Conservation (phyloP, 768 basidiomycete species). For the Agaricus blazei region DNA sequence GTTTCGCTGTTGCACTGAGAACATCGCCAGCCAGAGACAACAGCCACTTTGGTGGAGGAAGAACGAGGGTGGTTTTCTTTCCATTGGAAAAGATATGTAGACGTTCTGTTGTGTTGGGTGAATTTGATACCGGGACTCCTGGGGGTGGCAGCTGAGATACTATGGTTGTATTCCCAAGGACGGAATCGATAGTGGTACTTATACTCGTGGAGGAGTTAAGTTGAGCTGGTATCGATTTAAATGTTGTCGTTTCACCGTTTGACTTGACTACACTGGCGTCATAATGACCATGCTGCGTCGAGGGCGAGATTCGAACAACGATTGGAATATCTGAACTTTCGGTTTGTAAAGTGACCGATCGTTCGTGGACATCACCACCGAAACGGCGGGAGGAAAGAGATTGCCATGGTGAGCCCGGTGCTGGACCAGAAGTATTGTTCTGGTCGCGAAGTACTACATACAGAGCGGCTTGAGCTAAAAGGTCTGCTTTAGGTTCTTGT, state of each 20-base stretch:
- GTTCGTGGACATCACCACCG: slow-evolving; percentile 65
- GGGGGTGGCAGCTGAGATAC: slow-evolving; percentile 63
- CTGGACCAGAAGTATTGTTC: slow-evolving; percentile 17
- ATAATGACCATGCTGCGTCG: slow-evolving; percentile 32
- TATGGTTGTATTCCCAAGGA: slow-evolving; percentile 56
- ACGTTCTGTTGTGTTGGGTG: slow-evolving; percentile 59
- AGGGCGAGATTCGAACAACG: slow-evolving; percentile 33
- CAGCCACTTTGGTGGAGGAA: slow-evolving; percentile 71
- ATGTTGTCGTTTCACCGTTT: slow-evolving; percentile 25
- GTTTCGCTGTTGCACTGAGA: slow-evolving; percentile 47
- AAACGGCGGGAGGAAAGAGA: slow-evolving; percentile 72
- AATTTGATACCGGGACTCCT: slow-evolving; percentile 47
- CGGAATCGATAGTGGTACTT: slow-evolving; percentile 46
- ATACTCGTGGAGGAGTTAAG: slow-evolving; percentile 51
- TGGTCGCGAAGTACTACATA: slow-evolving; percentile 68
- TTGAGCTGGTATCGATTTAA: slow-evolving; percentile 50
- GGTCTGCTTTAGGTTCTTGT: slow-evolving; percentile 49
- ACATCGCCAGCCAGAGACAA: slow-evolving; percentile 60
- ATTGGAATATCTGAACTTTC: slow-evolving; percentile 37
- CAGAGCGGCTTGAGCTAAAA: slow-evolving; percentile 77
- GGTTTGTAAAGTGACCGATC: slow-evolving; percentile 54
- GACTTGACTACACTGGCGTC: slow-evolving; percentile 45
- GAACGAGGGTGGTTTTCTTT: slow-evolving; percentile 56
- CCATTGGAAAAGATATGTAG: slow-evolving; percentile 71
- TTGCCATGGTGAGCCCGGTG: slow-evolving; percentile 56